Evolutionary conservation across 345 rosid genomes (phyloP).

Genomic region (Adansonia digitata): DNA sequence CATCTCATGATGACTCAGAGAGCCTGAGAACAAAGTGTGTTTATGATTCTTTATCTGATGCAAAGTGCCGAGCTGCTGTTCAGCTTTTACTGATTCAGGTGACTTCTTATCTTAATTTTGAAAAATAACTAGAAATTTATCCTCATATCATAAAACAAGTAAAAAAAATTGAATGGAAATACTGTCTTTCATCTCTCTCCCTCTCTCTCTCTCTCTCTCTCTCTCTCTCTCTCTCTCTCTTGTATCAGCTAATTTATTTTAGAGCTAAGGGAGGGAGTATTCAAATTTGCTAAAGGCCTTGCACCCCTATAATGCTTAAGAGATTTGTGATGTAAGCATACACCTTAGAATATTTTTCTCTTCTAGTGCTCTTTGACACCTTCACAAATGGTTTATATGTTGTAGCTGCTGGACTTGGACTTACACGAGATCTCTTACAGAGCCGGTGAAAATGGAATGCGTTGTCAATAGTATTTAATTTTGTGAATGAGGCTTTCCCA

Average conservation of each 20-base stretch:
- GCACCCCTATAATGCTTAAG: neutral
- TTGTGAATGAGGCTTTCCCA: neutral
- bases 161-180: neutral
- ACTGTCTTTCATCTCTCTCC: neutral
- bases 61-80: constrained; percentile 94
- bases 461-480: neutral
- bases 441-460: neutral
- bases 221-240: too few species aligned
- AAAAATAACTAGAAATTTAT: neutral
- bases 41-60: constrained; percentile 63
- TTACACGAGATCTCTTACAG: neutral
- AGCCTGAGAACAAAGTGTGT: constrained; percentile 40
- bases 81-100: constrained; percentile 97
- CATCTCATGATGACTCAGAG: constrained; percentile 45
- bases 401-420: neutral
- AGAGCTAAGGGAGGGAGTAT: neutral
- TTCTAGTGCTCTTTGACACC: neutral
- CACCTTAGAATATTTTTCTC: neutral
- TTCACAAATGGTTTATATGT: neutral
- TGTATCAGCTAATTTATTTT: too few species aligned
- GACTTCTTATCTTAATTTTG: constrained; percentile 3
- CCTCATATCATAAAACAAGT: neutral
- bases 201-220: too few species aligned
- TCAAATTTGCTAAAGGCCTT: neutral
- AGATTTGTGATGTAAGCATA: neutral